Base-by-base conservation (phyloP, 192 early-diverging fungal species). In the Jimgerdemannia flammicorona region DNA sequence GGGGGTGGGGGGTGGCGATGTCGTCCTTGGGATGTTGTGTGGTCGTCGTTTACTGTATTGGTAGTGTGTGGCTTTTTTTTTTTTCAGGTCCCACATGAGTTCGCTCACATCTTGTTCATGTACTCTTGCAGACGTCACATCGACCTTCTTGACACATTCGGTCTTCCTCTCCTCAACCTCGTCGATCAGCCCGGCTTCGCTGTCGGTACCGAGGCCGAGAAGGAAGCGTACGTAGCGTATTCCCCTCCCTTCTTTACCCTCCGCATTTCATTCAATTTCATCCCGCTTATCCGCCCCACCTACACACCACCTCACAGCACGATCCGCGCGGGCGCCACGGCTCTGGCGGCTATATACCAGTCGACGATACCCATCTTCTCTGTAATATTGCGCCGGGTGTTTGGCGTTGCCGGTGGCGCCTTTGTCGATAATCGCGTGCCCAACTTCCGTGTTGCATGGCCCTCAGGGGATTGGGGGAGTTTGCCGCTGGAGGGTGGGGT, bases 351-450 rank as follows among this genome's bases (percentile, higher is more conserved):
- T 3, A 66, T 81, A n/a, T 81, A 81, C 66, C 80, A 81, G 42
- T 74, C 70, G 9, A 77, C 77, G 74, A 74, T 81, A 39, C 80
- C 80, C 18, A 76, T 78, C 63, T 81, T 81, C 70, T 76, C 70
- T 20, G 77, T 81, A 59, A 49, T 81, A 3, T 65, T 81, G 20
- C 80, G 80, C 42, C 77, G 78, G 54, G 80, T 78, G 6, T 81
- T 81, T 78, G 80, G 80, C 67, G 80, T 81, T 39, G 80, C 77
- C 2, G 80, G 80, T 43, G 80, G 74, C 20, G 80, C 80, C 18
- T 18, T 65, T 14, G 19, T 65, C 64, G 19, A 19, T 65, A 18
- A 14, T 19, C 14, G 19, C 14, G 19, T 19, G 64, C 78, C 78
- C 73, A 81, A 81, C 44, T 73, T 75, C 74, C 70, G 80, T 44